Evolutionary conservation across 2,329 filamentous ascomycete species (phyloP), one percentile per base, ranked within the genome.

Genomic region (Orbilia oligospora): DNA sequence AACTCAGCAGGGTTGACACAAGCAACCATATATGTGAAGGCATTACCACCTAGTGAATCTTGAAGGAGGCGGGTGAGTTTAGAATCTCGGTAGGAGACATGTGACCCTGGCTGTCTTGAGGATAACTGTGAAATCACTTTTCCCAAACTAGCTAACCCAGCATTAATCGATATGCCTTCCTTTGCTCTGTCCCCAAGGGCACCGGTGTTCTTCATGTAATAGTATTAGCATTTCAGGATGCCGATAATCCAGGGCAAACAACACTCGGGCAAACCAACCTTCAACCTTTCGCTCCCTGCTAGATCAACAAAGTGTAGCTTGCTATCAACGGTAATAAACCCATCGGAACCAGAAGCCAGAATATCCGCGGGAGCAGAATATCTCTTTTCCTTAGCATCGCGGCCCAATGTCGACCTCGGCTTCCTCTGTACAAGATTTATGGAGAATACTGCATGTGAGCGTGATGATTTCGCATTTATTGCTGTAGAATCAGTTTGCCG

Each of bases 11-110:
- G 95, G 0, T 95, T 99, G 33, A 99, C 94, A 85, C 96, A 99
- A 8, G 96, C 96, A 85, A 99, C 96, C 96, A 99, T 98, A 86
- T 98, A 99, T 0, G 96, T 99, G 83, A 97, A 97, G 41, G 96
- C 96, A 83, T 97, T 98, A 3, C 96, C 96, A 72, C 96, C 96
- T 4, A 99, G 88, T 0, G 96, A 99, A 85, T 99, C 96, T 86
- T 99, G 96, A 18, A 99, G 89, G 24, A 99, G 88, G 76, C 96
- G 91, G 10, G 96, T 99, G 81, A 99, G 90, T 84, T 94, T 94
- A n/a, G 96, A 98, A 85, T 99, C 96, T 80, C 96, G 93, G 84
- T 99, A 99, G 1, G 96, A 99, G 72, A 99, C 94, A 85, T 98
- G 94, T 3, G 93, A 91, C 58, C 93, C 94, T 53, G 92, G 87